These are phyloP conservation scores for Gymnopilus junonius DNA, from an alignment of 768 basidiomycete species.

Conservation along the genomic window DNA sequence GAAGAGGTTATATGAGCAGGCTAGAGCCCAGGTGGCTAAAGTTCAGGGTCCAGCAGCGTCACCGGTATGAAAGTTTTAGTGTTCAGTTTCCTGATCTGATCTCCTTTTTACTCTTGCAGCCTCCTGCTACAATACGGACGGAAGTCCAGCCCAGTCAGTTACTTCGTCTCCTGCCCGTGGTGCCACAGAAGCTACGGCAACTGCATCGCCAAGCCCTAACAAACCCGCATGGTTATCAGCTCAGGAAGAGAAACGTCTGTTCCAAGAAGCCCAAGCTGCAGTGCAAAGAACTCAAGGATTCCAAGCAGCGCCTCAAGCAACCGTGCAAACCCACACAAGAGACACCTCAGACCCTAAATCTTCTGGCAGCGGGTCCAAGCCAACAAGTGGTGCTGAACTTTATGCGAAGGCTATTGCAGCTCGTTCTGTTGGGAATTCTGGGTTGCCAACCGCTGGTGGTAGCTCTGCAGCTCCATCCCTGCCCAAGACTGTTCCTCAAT, in stretches of 20 bases:
- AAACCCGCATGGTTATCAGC: conserved; percentile 61
- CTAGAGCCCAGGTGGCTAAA: conserved; percentile 60
- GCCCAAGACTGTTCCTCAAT: conserved; percentile 45
- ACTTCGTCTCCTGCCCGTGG: conserved; percentile 23
- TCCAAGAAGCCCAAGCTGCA: conserved; percentile 67
- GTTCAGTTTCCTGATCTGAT: neutral
- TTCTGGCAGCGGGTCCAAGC: conserved; percentile 25
- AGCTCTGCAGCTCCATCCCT: conserved; percentile 12
- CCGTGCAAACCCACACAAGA: conserved; percentile 28
- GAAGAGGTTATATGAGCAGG: conserved; percentile 69
- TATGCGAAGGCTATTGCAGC: conserved; percentile 39
- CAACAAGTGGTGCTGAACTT: conserved; percentile 23
- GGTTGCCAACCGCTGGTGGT: conserved; percentile 18
- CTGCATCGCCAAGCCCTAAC: conserved; percentile 8
- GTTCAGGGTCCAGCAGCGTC: conserved; percentile 49
- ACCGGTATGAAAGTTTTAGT: conserved; percentile 32
- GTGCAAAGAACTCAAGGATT: conserved; percentile 60
- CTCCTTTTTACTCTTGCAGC: conserved; percentile 19
- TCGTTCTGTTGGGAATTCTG: conserved; percentile 16
- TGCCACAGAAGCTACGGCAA: conserved; percentile 13
- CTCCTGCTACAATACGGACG: conserved; percentile 19
- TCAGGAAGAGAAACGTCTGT: conserved; percentile 78
- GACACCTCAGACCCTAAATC: conserved; percentile 23
- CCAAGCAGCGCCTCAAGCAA: conserved; percentile 28
- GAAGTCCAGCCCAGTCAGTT: conserved; percentile 24